Base-by-base conservation (phyloP, 2,329 filamentous ascomycete species). In the Talaromyces sp. region DNA sequence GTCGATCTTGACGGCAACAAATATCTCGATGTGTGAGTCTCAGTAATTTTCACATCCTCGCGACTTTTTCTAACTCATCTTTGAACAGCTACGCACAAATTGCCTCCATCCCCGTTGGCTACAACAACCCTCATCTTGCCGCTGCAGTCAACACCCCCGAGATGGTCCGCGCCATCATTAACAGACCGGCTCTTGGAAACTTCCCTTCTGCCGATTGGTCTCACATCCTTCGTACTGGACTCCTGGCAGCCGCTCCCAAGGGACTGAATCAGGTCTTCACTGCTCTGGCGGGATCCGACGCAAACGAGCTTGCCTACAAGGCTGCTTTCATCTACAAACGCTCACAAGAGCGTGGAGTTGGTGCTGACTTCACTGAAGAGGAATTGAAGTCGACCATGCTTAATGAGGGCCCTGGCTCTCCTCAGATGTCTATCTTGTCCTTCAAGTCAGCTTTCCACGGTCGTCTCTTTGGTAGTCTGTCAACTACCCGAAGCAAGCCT, bases 301-400 rank as follows among this genome's bases (percentile, higher is more conserved):
- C 93, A 79, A 97, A 97, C 81, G 93, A 97, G 82, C 90, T 91
- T 39, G 93, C 93, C 50, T 97, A 92, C 86, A 97, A 97, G 82
- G 93, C 93, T 9, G 93, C 93, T 59, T 97, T 97, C 82, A 97
- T 97, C 89, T 96, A 90, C 85, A 89, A 90, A 74, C 88, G 91
- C 58, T 90, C 92, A 78, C 85, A 88, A 68, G 87, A 95, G 80
- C 91, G 93, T 67, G 92, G 92, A 8, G 82, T 87, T 54, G 78
- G 89, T 43, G 90, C 89, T 63, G 91, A 94, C 65, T 96, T 96
- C 82, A 91, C 90, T 39, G 80, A 87, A 61, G 87, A 91, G 73
- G 93, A 97, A 79, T 83, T 93, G 66, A 76, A 82, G 56, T 89
- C 87, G 10, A 83, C 87, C 73, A 96, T 97, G 93, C 83, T 86